Conservation (phyloP, 1,284 basidiomycete species). For the Fomes fomentarius region DNA sequence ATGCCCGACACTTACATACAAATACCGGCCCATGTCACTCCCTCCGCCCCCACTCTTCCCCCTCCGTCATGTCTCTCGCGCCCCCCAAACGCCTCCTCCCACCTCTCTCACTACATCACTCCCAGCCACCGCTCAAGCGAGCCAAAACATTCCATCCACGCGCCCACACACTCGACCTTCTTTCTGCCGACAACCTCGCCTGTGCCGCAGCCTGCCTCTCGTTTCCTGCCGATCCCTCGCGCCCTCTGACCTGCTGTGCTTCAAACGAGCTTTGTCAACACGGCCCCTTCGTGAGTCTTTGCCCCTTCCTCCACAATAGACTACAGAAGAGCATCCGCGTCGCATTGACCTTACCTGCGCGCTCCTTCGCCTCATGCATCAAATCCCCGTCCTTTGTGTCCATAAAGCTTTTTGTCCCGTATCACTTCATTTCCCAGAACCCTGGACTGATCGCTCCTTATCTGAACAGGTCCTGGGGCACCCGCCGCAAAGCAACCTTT, state of each 20-base stretch:
- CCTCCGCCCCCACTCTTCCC: constrained; percentile 2
- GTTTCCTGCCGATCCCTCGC: constrained; percentile 12
- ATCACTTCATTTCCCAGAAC: constrained; percentile 13
- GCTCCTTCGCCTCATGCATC: constrained; percentile 13
- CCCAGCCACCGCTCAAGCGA: constrained; percentile 17
- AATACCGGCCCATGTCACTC: constrained; percentile 6
- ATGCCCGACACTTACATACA: constrained; percentile 1
- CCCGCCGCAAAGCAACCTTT: constrained; percentile 22
- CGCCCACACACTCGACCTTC: background rate
- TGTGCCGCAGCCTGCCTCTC: constrained; percentile 6
- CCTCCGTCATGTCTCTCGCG: constrained; percentile 10
- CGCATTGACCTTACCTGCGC: constrained; percentile 7
- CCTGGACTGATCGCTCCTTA: constrained; percentile 24
- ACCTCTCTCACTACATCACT: background rate
- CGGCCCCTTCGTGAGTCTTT: constrained; percentile 16
- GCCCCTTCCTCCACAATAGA: constrained; percentile 1
- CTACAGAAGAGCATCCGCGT: background rate
- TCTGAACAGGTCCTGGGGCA: constrained; percentile 18
- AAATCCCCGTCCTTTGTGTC: constrained; percentile 16
- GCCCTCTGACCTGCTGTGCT: constrained; percentile 21
- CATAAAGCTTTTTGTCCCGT: constrained; percentile 15
- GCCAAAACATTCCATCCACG: constrained; percentile 14
- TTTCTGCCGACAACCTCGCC: background rate
- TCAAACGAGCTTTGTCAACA: constrained; percentile 10
- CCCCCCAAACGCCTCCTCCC: constrained; percentile 11